Evolutionary conservation across 495 filamentous ascomycete species (phyloP).

Genomic region (Xylaria venustula): DNA sequence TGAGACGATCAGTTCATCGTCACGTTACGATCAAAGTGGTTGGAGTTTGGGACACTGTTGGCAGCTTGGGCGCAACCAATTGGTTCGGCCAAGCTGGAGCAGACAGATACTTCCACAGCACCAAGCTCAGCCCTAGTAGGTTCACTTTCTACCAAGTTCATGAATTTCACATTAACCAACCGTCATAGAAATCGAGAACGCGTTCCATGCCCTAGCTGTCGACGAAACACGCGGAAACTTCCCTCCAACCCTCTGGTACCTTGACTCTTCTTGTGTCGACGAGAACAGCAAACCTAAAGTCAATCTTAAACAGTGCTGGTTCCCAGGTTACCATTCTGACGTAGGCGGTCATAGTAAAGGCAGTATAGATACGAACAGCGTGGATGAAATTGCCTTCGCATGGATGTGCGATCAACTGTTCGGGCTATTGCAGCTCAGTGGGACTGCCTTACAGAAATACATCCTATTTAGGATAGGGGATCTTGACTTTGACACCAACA

Average conservation of each 20-base stretch:
- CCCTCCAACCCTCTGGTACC: conserved; percentile 55
- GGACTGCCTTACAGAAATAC: neutral
- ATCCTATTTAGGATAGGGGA: conserved; percentile 6
- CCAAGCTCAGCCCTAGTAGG: neutral
- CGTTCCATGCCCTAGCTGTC: conserved; percentile 65
- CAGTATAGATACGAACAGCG: neutral
- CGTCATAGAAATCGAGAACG: conserved; percentile 47
- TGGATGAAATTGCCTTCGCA: conserved; percentile 2
- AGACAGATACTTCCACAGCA: neutral
- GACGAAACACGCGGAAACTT: conserved; percentile 61
- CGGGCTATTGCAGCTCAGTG: neutral
- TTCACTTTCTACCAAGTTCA: neutral
- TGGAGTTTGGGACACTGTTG: conserved; percentile 56
- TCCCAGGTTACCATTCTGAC: conserved; percentile 64
- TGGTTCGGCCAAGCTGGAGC: conserved; percentile 26
- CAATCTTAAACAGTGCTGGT: conserved; percentile 67
- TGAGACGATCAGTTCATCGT: neutral
- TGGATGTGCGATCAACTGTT: conserved; percentile 10
- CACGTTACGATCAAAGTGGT: conserved; percentile 34
- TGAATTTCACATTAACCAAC: conserved; percentile 26
- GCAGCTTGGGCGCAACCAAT: conserved; percentile 32
- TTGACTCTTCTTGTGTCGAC: conserved; percentile 12
- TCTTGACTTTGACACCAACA: neutral
- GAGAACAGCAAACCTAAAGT: conserved; percentile 19
- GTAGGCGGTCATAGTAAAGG: conserved; percentile 51